These are phyloP conservation scores for Metschnikowia kofuensis DNA, from an alignment of 805 yeast genomes.

Conservation along the genomic window DNA sequence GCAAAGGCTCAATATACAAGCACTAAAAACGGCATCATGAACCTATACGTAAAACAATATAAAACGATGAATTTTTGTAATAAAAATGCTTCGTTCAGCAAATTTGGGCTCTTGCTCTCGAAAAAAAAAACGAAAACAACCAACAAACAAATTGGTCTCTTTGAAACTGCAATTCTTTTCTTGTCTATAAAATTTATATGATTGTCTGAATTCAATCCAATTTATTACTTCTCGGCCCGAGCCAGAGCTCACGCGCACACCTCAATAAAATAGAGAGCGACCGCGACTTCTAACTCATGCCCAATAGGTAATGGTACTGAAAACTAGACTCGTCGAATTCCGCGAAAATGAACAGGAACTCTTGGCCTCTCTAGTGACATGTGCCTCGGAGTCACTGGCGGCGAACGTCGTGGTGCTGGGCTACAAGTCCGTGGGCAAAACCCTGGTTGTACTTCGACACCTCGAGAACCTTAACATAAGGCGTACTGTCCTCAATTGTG, in stretches of 20 bases:
- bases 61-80: background rate
- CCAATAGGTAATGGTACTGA: background rate
- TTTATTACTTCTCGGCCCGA: no score
- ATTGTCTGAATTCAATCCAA: background rate
- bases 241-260: no score
- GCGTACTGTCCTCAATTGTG: slow-evolving; percentile 39
- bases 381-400: slow-evolving; percentile 24
- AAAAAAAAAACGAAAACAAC: no score
- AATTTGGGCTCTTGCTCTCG: no score
- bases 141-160: no score
- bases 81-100: no score
- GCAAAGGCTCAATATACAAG: no score
- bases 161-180: no score
- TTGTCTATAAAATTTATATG: background rate
- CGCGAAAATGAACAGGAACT: slow-evolving; percentile 35
- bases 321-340: slow-evolving; percentile 7
- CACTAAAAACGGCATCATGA: no score
- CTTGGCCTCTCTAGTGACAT: slow-evolving; percentile 33
- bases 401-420: slow-evolving; percentile 48
- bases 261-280: no score
- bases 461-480: slow-evolving; percentile 26
- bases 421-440: slow-evolving; percentile 47
- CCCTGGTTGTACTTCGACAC: slow-evolving; percentile 34
- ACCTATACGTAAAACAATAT: background rate
- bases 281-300: no score